Conservation (phyloP, 441 rosid genomes). For the Adansonia rubrostipa region DNA sequence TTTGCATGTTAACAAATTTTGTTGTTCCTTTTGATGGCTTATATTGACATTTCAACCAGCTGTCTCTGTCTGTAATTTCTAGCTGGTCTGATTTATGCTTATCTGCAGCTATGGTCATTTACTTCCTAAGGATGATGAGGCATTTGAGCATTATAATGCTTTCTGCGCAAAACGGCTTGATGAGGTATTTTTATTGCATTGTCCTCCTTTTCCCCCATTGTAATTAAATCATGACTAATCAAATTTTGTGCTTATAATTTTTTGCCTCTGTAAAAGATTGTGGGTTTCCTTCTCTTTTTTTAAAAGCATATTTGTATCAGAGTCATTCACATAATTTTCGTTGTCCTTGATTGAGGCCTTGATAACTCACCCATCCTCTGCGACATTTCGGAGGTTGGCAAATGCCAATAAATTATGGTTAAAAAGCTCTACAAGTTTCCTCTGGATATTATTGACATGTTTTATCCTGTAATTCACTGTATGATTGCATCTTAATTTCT, state of each 20-base stretch:
- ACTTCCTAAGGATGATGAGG: slow-evolving; percentile 92
- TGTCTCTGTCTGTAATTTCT: slow-evolving; percentile 14
- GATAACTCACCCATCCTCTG: neutral
- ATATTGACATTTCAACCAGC: neutral
- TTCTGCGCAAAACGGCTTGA: slow-evolving; percentile 84
- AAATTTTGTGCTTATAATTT: slow-evolving; percentile 7
- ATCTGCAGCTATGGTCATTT: slow-evolving; percentile 85
- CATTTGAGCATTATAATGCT: slow-evolving; percentile 78
- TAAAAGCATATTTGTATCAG: neutral
- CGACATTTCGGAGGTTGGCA: neutral
- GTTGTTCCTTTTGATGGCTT: neutral
- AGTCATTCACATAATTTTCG: neutral
- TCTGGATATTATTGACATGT: neutral
- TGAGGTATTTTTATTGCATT: slow-evolving; percentile 58
- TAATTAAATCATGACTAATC: neutral
- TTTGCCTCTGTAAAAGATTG: neutral
- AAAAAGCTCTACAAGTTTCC: slow-evolving; percentile 18
- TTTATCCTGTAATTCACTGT: neutral
- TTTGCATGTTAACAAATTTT: neutral
- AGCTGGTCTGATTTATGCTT: slow-evolving; percentile 4
- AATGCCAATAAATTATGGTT: slow-evolving; percentile 15
- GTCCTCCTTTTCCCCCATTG: neutral
- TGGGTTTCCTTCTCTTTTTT: neutral
- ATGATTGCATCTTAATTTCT: slow-evolving; percentile 24
- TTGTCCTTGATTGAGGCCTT: slow-evolving; percentile 12